These are phyloP conservation scores for Monilinia fructigena DNA, from an alignment of 2,329 filamentous ascomycete species.

Conservation along the genomic window DNA sequence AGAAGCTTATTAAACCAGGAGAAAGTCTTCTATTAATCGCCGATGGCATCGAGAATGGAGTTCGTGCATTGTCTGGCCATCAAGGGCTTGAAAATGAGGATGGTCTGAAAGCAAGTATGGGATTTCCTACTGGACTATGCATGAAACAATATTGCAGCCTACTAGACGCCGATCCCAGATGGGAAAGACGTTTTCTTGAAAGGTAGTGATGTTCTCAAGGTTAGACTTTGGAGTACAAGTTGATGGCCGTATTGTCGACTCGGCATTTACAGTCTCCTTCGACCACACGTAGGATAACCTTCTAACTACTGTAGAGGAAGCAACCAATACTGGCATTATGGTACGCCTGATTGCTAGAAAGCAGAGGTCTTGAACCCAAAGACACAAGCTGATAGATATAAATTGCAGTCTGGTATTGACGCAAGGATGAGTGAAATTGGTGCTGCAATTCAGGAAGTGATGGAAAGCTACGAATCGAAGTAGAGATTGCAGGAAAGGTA, in stretches of 20 bases:
- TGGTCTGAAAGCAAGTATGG: slow-evolving; percentile 51
- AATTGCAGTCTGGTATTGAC: slow-evolving; percentile 52
- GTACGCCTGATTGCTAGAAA: slow-evolving; percentile 24
- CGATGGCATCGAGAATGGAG: slow-evolving; percentile 54
- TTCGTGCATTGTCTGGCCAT: slow-evolving; percentile 51
- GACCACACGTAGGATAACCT: slow-evolving; percentile 74
- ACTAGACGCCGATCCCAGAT: slow-evolving; percentile 57
- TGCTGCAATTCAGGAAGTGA: slow-evolving; percentile 55
- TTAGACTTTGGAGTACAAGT: slow-evolving; percentile 83
- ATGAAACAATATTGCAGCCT: slow-evolving; percentile 55
- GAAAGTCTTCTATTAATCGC: slow-evolving; percentile 50
- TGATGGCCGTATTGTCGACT: slow-evolving; percentile 77
- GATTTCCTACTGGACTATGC: slow-evolving; percentile 55
- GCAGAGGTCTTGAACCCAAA: background rate
- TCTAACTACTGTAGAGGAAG: slow-evolving; percentile 69
- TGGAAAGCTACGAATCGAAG: slow-evolving; percentile 56
- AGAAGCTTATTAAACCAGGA: slow-evolving; percentile 50
- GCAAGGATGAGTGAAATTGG: slow-evolving; percentile 54
- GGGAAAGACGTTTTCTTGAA: slow-evolving; percentile 69
- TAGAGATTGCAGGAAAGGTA: slow-evolving; percentile 50
- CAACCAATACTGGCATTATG: slow-evolving; percentile 59
- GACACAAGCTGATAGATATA: slow-evolving; percentile 11
- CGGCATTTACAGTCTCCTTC: slow-evolving; percentile 76
- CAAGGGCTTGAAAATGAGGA: slow-evolving; percentile 53
- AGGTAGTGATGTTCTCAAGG: slow-evolving; percentile 75